phyloP scores from a whole-genome alignment of 805 yeast genomes.

The Grigorovia yakushimaensis region DNA sequence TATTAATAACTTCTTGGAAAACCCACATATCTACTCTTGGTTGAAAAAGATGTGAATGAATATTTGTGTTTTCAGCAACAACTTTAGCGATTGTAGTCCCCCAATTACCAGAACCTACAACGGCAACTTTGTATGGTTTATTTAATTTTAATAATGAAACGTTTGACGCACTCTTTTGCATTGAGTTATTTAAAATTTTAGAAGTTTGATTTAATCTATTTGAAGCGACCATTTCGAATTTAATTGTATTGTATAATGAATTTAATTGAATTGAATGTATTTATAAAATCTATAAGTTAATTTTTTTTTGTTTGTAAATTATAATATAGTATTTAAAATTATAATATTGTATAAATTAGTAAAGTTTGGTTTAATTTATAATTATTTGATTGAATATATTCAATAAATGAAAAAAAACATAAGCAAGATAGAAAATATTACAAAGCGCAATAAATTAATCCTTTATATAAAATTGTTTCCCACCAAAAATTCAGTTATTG shows the following conservation, averaged over 20 bases:
- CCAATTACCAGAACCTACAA: conserved; percentile 97
- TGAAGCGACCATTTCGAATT: conserved; percentile 20
- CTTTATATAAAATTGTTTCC: background rate
- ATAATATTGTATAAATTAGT: background rate
- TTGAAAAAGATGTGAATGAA: conserved; percentile 63
- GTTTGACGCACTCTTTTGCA: conserved; percentile 10
- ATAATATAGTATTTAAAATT: background rate
- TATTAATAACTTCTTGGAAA: conserved; percentile 72
- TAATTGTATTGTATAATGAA: background rate
- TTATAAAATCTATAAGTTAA: no score
- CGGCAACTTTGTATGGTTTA: conserved; percentile 48
- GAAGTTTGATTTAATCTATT: conserved; percentile 27
- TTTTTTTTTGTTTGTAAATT: background rate
- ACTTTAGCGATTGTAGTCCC: conserved; percentile 97
- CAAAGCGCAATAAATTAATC: background rate
- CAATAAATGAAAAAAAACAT: no score
- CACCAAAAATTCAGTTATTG: background rate
- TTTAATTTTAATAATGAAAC: conserved; percentile 11
- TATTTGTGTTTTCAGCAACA: conserved; percentile 75
- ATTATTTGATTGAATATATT: background rate
- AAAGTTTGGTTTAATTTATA: no score
- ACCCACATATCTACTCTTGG: conserved; percentile 93
- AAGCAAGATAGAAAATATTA: no score
- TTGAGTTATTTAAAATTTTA: conserved; percentile 18
- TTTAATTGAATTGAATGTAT: background rate